A percentile compares a stretch with the other conserved stretches of the same genome.
Evolutionary conservation across 257 asterid species (phyloP).

Genomic region (Lycium barbarum): DNA sequence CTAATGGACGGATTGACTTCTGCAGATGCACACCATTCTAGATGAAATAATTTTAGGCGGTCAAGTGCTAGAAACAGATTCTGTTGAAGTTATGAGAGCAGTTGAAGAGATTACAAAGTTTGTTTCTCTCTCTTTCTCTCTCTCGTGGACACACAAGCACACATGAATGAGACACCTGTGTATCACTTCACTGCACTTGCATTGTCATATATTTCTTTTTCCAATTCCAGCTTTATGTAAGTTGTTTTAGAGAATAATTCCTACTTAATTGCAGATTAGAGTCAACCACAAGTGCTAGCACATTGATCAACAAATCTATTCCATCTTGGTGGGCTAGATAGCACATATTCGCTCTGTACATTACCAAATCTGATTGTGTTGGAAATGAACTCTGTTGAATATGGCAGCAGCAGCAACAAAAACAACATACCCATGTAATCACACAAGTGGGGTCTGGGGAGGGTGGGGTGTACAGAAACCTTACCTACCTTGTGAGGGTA

Average conservation of each 20-base stretch:
- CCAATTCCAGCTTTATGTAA: background rate
- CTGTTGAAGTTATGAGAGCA: slow-evolving; percentile 38
- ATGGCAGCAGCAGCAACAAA: background rate
- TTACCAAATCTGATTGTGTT: slow-evolving; percentile 10
- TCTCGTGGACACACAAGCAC: background rate
- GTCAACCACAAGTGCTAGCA: slow-evolving; percentile 28
- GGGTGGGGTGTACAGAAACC: too few species aligned
- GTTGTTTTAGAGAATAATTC: background rate
- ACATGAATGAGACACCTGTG: background rate
- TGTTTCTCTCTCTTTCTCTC: slow-evolving; percentile 24
- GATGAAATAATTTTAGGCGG: slow-evolving; percentile 51
- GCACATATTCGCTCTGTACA: slow-evolving; percentile 9
- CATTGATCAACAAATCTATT: slow-evolving; percentile 36
- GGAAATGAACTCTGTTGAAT: background rate
- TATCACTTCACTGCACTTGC: slow-evolving; percentile 10
- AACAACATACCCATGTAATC: too few species aligned
- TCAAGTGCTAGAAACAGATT: slow-evolving; percentile 46
- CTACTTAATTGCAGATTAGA: slow-evolving; percentile 38
- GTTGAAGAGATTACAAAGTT: slow-evolving; percentile 45
- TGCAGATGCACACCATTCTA: slow-evolving; percentile 44
- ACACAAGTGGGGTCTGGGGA: too few species aligned
- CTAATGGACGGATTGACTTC: slow-evolving; percentile 17
- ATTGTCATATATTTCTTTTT: background rate
- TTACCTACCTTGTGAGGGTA: too few species aligned
- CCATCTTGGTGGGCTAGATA: slow-evolving; percentile 42